Evolutionary conservation across 768 basidiomycete genomes (phyloP), one percentile per base, ranked within the genome.

Genomic region (Rhodotorula diobovata): DNA sequence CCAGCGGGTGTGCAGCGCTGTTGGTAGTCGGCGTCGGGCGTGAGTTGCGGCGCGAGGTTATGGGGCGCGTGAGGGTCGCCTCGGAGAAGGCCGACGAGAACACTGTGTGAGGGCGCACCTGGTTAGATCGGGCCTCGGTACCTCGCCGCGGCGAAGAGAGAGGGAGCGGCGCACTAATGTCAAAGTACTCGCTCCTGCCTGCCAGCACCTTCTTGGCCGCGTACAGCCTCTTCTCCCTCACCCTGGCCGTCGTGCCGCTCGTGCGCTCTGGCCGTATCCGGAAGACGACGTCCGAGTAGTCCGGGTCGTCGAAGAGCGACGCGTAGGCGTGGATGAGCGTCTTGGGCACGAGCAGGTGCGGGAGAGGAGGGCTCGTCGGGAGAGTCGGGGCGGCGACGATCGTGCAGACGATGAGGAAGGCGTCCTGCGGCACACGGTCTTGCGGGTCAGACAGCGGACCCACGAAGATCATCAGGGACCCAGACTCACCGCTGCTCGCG

Each of bases 211-310:
- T 82, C 75, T 80, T 80, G 45, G 78, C 80, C 0, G 81, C 82
- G 70, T 79, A 82, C 0, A 83, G 77, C 64, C 70, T 50, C 41
- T 77, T 70, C 71, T 72, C 67, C 30, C 35, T 32, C 37, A 41
- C 34, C 34, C 77, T 81, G 0, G 81, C 78, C 59, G 77, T 2
- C 81, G 78, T 61, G 67, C n/a, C 76, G 57, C 57, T 59, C 57
- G 34, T 16, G 25, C 45, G 54, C 7, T 56, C 57, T 4, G 76
- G 63, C 2, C 79, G 78, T 50, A 82, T 80, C 61, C 80, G 70
- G 64, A 82, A 82, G 54, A 80, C 80, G 45, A 82, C 72, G 61
- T 82, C 81, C 21, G 79, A 78, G 63, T 81, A 81, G 34, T 78
- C 78, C 15, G 75, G 79, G 70, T 82, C 81, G 71, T 82, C 78